Evolutionary conservation across 352 stramenopile genomes (phyloP), one percentile per base, ranked within the genome.

Genomic region (Phytophthora quininea): DNA sequence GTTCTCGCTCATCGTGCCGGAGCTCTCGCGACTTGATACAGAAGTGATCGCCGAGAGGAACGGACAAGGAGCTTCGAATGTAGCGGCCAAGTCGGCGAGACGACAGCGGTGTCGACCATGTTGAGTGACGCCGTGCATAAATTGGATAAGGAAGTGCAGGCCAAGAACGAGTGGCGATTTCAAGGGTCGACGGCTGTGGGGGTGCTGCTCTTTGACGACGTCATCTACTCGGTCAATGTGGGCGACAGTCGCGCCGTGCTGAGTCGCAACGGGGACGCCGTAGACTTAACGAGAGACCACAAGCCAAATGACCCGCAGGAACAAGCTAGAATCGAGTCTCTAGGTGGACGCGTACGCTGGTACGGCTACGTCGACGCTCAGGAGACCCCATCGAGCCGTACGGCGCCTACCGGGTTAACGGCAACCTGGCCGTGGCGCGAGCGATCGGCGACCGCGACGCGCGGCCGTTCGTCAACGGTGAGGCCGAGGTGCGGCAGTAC

Each of bases 221-320:
- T 83, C 8, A 85, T 96, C 48, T 87, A 91, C 58, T 88, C 83
- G 33, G 60, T 95, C 27, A 99, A 99, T 68, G 87, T 98, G n/a
- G 97, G 97, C 27, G 97, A 99, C 64, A 98, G 87, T 67, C 91
- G 97, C 31, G 96, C 96, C 3, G 89, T 99, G 32, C 75, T 99
- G 54, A 97, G 93, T 70, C 87, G 96, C 38, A 77, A 64, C 14
- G 89, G 89, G 37, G 62, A 91, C 11, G 86, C 68, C 0, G 65
- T 96, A 7, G 81, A 92, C 4, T 75, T 96, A 24, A 96, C 89
- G n/a, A 74, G 74, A 4, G 90, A 97, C 64, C 90, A 98, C 67
- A 97, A 97, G 71, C 91, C 91, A 0, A 97, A 97, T 54, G 82
- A 97, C 55, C 78, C 80, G 1, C 64, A 77, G 9, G 90, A 97